Evolutionary conservation across 768 basidiomycete genomes (phyloP).

Genomic region (Tephrocybe sp.): DNA sequence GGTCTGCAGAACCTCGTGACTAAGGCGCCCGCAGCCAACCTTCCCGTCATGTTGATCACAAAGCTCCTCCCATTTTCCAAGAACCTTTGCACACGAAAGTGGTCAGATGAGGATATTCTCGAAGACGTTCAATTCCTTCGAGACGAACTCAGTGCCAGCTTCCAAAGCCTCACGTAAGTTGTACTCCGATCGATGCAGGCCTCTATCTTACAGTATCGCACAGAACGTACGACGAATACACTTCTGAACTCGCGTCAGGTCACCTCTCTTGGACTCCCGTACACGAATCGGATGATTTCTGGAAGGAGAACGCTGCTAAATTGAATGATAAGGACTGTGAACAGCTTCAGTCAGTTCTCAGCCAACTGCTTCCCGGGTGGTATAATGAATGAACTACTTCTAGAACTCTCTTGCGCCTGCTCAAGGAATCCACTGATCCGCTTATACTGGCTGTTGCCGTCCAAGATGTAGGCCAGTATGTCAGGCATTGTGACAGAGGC

Average conservation of each 20-base stretch:
- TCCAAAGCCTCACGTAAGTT: conserved; percentile 87
- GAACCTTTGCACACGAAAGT: conserved; percentile 82
- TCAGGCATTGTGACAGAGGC: conserved; percentile 87
- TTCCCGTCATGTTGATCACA: conserved; percentile 90
- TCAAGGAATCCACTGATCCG: conserved; percentile 71
- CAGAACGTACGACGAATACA: conserved; percentile 96
- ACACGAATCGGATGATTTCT: conserved; percentile 96
- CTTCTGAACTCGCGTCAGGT: conserved; percentile 85
- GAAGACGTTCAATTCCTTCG: conserved; percentile 89
- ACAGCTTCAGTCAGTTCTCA: conserved; percentile 69
- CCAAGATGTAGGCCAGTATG: conserved; percentile 93
- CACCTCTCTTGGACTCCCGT: conserved; percentile 95
- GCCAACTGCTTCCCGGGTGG: not conserved
- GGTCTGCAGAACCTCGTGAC: conserved; percentile 78
- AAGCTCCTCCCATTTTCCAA: conserved; percentile 85
- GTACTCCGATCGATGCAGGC: not conserved
- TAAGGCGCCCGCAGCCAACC: conserved; percentile 84
- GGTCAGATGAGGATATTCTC: conserved; percentile 92
- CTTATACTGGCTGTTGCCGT: conserved; percentile 87
- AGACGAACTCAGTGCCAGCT: conserved; percentile 81
- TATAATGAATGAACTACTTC: not conserved
- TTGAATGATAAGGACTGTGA: conserved; percentile 84
- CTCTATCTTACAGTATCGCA: not conserved
- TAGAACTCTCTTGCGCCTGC: conserved; percentile 73
- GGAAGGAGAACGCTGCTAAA: conserved; percentile 91